Percentiles rank a stretch among this genome's conserved stretches.
Conservation (phyloP, 2,329 filamentous ascomycete genomes). For the Cryphonectria naterciae region DNA sequence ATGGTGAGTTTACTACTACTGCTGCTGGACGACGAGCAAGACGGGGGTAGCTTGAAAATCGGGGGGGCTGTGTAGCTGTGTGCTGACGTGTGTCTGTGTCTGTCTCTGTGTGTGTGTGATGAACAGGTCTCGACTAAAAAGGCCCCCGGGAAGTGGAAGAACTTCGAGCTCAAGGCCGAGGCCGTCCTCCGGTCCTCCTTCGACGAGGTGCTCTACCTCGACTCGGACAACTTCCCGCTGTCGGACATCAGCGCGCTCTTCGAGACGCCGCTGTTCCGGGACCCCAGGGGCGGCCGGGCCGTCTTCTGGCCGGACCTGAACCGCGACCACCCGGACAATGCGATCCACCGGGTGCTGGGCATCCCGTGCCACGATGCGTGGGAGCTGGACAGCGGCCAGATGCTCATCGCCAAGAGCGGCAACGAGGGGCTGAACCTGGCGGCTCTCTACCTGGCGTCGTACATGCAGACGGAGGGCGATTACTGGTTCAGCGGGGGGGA, state of each 20-base stretch:
- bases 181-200: constrained; percentile 26
- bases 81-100: background rate
- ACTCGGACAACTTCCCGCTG: constrained; percentile 29
- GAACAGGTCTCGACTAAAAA: constrained; percentile 27
- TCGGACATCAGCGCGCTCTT: constrained; percentile 19
- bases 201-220: constrained; percentile 30
- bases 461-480: constrained; percentile 27
- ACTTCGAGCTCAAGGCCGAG: constrained; percentile 29
- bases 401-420: constrained; percentile 27
- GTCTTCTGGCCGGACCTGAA: constrained; percentile 29
- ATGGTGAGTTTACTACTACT: constrained; percentile 25
- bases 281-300: constrained; percentile 17
- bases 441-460: constrained; percentile 24
- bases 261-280: constrained; percentile 18
- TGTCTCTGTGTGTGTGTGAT: background rate
- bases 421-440: constrained; percentile 27
- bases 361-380: constrained; percentile 27
- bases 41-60: too few relatives aligned
- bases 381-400: constrained; percentile 29
- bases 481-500: constrained; percentile 29
- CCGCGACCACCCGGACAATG: constrained; percentile 29
- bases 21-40: too few relatives aligned
- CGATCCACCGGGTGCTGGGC: constrained; percentile 26
- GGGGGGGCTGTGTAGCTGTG: background rate
- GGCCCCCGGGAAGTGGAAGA: constrained; percentile 27